Evolutionary conservation across 805 yeast species (phyloP), one percentile per base, ranked within the genome.

Genomic region (Candida ponderosae): DNA sequence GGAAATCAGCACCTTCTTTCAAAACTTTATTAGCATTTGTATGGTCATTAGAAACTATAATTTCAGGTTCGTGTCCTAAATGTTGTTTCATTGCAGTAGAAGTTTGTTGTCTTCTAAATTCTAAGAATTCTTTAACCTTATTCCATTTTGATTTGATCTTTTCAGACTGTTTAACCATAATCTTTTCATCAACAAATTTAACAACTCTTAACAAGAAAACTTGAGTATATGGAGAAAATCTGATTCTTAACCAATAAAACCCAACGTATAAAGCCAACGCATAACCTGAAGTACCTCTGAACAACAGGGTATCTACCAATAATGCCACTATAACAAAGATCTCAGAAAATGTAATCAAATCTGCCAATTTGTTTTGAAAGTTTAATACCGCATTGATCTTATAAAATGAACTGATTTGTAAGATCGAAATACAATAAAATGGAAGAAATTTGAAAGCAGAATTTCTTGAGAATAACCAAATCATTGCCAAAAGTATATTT

Each of bases 161-260:
- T 16, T 48, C 47, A 30, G 42, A 46, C 40, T 54, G 57, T 40
- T 59, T 57, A 9, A 54, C 44, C 40, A 67, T 61, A 9, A 63
- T 40, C 31, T 54, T 50, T 31, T 50, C 49, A 43, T 63, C 67
- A 23, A 59, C 35, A 28, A 47, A 45, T 21, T 43, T 32, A 16
- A 62, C 38, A 7, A 56, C n/a, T 31, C 53, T 59, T 32, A 65
- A 41, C 16, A 59, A 29, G 18, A 58, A 53, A 5, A 54, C 54
- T 43, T 65, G 69, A 3, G 65, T 57, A 38, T 65, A 65, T 9
- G 65, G 60, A 9, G 68, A 60, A 45, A 64, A 79, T 44, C 81
- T 72, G 37, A 83, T 56, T 59, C 87, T 72, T 46, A 83, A 60
- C 88, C 90, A 82, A 61, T 76, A 79, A 53, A 83, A 76, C 40